Evolutionary conservation across 1,284 basidiomycete genomes (phyloP), one percentile per base, ranked within the genome.

Genomic region (Pseudozyma sp.): DNA sequence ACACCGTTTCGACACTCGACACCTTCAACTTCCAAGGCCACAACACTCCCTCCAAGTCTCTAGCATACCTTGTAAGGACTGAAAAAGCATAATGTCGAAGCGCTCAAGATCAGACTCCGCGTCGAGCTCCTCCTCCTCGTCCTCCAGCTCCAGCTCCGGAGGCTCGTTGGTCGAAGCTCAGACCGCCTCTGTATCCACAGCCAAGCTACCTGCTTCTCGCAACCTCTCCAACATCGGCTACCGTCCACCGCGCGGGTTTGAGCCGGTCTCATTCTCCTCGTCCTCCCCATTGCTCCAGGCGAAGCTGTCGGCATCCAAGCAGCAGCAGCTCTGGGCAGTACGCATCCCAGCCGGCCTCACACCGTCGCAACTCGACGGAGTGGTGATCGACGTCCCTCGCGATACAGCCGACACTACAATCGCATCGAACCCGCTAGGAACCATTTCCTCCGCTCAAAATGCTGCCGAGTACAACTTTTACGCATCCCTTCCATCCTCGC

Each of bases 391-490:
- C 13, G 46, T 70, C 6, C 74, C 72, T 19, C 56, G 50, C 24
- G 54, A 59, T 19, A 33, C 54, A 35, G 43, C 53, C 13, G 44
- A 75, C 35, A 37, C 40, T 39, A 17, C 44, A 42, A 30, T 46
- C 34, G 42, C 61, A 48, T 35, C 51, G 40, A 59, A 69, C 48
- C 61, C 55, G 7, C 37, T 68, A 7, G 59, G 57, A 29, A 50
- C 63, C 14, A 66, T 77, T 49, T 57, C 29, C 11, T 19, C 37
- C 13, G 55, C 54, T 35, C 48, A 47, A 30, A 46, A 54, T 34
- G 37, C 54, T 39, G 58, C 67, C 45, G 71, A 51, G 13, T 78
- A 77, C 65, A 68, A 75, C 30, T 68, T 78, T 24, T 68, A 64
- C 40, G 40, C 56, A 0, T 69, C 71, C 11, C 39, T 54, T 1